Base-by-base conservation (phyloP, 345 rosid species). In the Cardamine chenopodiifolia region DNA sequence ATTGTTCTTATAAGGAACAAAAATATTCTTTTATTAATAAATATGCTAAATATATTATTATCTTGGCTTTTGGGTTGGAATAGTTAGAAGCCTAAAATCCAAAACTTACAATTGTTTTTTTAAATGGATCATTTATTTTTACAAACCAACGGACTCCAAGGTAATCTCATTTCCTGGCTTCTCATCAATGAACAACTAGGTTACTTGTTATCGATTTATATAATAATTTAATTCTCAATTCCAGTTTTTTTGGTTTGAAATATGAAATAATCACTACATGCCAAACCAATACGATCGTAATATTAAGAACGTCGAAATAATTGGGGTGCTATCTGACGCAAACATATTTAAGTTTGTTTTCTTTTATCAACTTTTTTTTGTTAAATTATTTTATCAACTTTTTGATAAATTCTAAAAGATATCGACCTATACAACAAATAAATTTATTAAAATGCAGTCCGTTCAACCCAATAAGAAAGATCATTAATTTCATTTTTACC, bases 71-170 rank as follows among this genome's bases (percentile, higher is more conserved):
- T 2, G n/a, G 17, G 17, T 40, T 40, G 7, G 17, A 14, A 14
- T 14, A 40, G 5, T 40, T 40, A 40, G 0, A 40, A 13, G 44
- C 5, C 5, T 12, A 39, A 39, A 1, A 39, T 39, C n/a, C 44
- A 39, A 12, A 12, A 39, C 6, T 39, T 39, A n/a, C n/a, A n/a
- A n/a, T n/a, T n/a, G n/a, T n/a, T n/a, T n/a, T n/a, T n/a, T n/a
- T n/a, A n/a, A n/a, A n/a, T n/a, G n/a, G n/a, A n/a, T n/a, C n/a
- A n/a, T n/a, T n/a, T n/a, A n/a, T n/a, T n/a, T n/a, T n/a, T n/a
- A n/a, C n/a, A n/a, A n/a, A 68, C 52, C 28, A 54, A 54, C 40
- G 72, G 28, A 68, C 62, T 69, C 54, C 42, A 52, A 4, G 14
- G 72, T 55, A 55, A 54, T 54, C 39, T 68, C 14, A 39, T 17